Base-by-base conservation (phyloP, 2,329 filamentous ascomycete genomes). In the Colletotrichum sp. region DNA sequence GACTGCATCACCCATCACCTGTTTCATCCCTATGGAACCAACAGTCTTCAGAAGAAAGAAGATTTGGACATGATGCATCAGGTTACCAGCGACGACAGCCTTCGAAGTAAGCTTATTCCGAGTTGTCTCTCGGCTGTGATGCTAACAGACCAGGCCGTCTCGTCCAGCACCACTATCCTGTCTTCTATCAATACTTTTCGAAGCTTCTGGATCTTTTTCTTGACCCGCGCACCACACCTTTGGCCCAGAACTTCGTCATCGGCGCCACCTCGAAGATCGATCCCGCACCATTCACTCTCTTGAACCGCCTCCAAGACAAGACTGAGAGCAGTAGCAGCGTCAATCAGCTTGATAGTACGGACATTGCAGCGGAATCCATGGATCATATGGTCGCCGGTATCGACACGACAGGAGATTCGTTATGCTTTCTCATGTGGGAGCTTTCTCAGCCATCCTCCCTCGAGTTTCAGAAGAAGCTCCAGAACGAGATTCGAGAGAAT, bases 341-440 rank as follows among this genome's bases (percentile, higher is more conserved):
- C 34, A 86, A 90, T 30, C 82, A 85, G 4, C 83, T 90, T 3
- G 89, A 92, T 78, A 89, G 85, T 4, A 83, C 90, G 4, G 88
- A 92, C 78, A 88, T 91, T 74, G 92, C 92, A 0, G 92, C 93
- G n/a, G 93, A 94, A 82, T 93, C 92, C 79, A 89, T 93, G 75
- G 93, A 94, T 78, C 93, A 94, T 80, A 92, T 94, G 90, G 92
- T 90, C 0, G 93, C 93, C 0, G 93, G 93, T 0, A 94, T 94
- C 74, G 93, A 94, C 78, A 94, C 93, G 1, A 94, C 93, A 0
- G 92, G 93, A 12, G 93, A 94, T 78, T 92, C 88, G 0, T 85
- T 94, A 0, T 94, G 92, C 80, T 94, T 94, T 80, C 85, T 94
- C 13, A 92, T 94, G 90, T 93, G 92, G 89, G 90, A 94, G 80